Evolutionary conservation across 2,329 filamentous ascomycete species (phyloP).

Genomic region (Fusarium metavorans): DNA sequence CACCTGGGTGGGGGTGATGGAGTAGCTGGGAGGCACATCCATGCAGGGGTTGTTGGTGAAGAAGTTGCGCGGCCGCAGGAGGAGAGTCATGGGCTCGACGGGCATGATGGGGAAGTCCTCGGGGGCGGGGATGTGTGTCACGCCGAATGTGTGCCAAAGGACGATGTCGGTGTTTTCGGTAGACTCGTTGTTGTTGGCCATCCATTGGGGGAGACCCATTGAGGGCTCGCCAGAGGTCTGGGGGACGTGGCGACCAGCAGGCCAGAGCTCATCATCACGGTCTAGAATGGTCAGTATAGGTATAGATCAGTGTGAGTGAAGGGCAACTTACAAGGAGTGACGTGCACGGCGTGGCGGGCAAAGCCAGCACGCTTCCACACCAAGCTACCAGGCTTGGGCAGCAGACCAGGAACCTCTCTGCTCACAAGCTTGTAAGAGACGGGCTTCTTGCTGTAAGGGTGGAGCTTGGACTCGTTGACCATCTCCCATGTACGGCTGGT

Average conservation of each 20-base stretch:
- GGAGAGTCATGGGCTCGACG: constrained; percentile 83
- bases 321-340: constrained; percentile 80
- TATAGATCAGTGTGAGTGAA: rapidly evolving
- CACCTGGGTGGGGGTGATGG: constrained; percentile 46
- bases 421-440: constrained; percentile 91
- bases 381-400: constrained; percentile 84
- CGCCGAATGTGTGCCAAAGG: constrained; percentile 93
- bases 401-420: constrained; percentile 80
- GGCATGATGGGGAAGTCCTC: constrained; percentile 97
- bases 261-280: constrained; percentile 83
- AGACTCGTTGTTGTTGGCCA: constrained; percentile 74
- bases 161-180: constrained; percentile 89
- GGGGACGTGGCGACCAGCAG: constrained; percentile 87
- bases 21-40: constrained; percentile 75
- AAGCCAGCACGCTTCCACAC: constrained; percentile 94
- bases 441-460: constrained; percentile 87
- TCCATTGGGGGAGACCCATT: constrained; percentile 80
- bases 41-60: constrained; percentile 83
- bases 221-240: constrained; percentile 87
- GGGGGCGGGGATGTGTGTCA: constrained; percentile 88
- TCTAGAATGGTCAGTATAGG: constrained; percentile 61
- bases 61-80: constrained; percentile 85
- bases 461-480: constrained; percentile 83
- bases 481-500: constrained; percentile 93
- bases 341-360: constrained; percentile 86